These are phyloP conservation scores for Sclerotinia borealis DNA, from an alignment of 2,329 filamentous ascomycete genomes.

Conservation along the genomic window DNA sequence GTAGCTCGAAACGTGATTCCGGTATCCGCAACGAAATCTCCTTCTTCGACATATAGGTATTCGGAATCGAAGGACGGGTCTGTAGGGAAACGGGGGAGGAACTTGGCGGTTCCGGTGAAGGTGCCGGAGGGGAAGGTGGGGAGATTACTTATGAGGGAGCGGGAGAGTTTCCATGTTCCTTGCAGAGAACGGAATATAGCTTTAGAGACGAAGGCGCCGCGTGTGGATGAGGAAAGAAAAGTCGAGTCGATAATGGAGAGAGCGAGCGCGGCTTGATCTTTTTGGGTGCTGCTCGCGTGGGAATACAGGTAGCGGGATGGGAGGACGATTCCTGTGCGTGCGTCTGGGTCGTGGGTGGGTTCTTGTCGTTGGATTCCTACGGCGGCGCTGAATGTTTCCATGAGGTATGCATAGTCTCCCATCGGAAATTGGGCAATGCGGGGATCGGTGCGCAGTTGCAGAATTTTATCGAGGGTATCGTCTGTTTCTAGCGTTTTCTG, in stretches of 20 bases:
- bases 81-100: slow-evolving; percentile 57
- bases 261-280: slow-evolving; percentile 38
- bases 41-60: slow-evolving; percentile 64
- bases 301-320: slow-evolving; percentile 41
- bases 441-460: slow-evolving; percentile 27
- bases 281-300: slow-evolving; percentile 37
- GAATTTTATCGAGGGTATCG: slow-evolving; percentile 23
- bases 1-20: slow-evolving; percentile 39
- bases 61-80: slow-evolving; percentile 38
- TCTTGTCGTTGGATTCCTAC: slow-evolving; percentile 44
- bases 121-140: slow-evolving; percentile 56
- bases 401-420: slow-evolving; percentile 71
- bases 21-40: slow-evolving; percentile 53
- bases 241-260: slow-evolving; percentile 17
- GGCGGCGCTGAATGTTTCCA: slow-evolving; percentile 61
- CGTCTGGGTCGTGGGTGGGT: slow-evolving; percentile 31
- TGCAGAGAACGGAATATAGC: slow-evolving; percentile 67
- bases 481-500: slow-evolving; percentile 25
- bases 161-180: slow-evolving; percentile 60
- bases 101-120: slow-evolving; percentile 59
- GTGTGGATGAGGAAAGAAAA: slow-evolving; percentile 17
- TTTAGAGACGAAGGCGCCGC: slow-evolving; percentile 50
- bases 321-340: slow-evolving; percentile 37
- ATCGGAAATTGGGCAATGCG: slow-evolving; percentile 68
- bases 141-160: slow-evolving; percentile 48